Percentiles rank a stretch among this genome's conserved stretches.
Evolutionary conservation across 257 asterid species (phyloP).

Genomic region (Eustoma russellianum): DNA sequence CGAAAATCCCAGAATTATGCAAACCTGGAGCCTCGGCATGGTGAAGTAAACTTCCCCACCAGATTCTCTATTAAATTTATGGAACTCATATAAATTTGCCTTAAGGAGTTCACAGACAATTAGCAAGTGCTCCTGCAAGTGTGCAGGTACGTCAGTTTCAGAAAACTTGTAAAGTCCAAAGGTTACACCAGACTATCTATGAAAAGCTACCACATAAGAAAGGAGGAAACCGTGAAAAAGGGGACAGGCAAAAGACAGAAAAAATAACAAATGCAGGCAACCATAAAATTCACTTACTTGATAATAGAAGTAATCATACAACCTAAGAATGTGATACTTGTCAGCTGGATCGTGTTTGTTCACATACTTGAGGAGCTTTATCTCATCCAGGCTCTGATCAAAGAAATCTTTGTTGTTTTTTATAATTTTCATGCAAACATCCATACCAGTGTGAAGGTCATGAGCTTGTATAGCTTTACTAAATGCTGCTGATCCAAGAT

Average conservation of each 20-base stretch:
- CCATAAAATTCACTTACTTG: constrained; percentile 58
- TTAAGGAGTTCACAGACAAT: constrained; percentile 96
- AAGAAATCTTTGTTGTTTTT: constrained; percentile 97
- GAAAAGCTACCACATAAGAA: too few species aligned
- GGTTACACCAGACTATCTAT: background rate
- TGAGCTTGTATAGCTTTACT: constrained; percentile 99
- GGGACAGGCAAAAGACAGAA: too few species aligned
- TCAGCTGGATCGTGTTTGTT: constrained; percentile 98
- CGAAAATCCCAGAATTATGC: constrained; percentile 12
- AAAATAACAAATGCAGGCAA: background rate
- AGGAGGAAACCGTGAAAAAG: too few species aligned
- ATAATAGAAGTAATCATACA: constrained; percentile 92
- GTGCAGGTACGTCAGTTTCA: constrained; percentile 7
- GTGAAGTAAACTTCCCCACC: constrained; percentile 99
- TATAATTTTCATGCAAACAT: constrained; percentile 93
- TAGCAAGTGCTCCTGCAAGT: constrained; percentile 81
- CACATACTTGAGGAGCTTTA: constrained; percentile 94
- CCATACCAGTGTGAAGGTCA: constrained; percentile 99
- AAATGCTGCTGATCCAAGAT: constrained; percentile 99
- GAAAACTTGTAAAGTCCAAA: constrained; percentile 1
- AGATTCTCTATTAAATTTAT: constrained; percentile 94
- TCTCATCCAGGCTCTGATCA: constrained; percentile 99
- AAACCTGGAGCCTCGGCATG: constrained; percentile 98
- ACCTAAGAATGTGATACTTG: constrained; percentile 85
- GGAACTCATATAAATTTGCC: constrained; percentile 95